Evolutionary conservation across 805 yeast species (phyloP).

Genomic region (Wickerhamiella slavikovae): DNA sequence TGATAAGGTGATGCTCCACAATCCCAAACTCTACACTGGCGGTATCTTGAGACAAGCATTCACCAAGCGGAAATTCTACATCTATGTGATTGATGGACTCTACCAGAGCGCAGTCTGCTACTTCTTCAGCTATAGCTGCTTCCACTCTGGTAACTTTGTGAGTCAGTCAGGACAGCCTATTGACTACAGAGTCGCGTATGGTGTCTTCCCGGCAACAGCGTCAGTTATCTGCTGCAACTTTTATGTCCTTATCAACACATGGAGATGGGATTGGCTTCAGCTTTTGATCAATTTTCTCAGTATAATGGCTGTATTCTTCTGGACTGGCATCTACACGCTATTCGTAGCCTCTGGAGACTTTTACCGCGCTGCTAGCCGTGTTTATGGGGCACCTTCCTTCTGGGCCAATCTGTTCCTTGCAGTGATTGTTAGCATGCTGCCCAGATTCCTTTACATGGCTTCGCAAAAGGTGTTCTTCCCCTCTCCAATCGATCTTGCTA

Average conservation of each 20-base stretch:
- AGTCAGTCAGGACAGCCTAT: slow-evolving; percentile 28
- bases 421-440: slow-evolving; percentile 32
- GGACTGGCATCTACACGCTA: slow-evolving; percentile 69
- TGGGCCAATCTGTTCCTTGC: slow-evolving; percentile 49
- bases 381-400: slow-evolving; percentile 37
- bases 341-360: slow-evolving; percentile 32
- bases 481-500: slow-evolving; percentile 44
- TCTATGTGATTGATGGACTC: slow-evolving; percentile 53
- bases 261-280: slow-evolving; percentile 62
- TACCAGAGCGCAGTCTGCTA: slow-evolving; percentile 52
- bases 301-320: slow-evolving; percentile 36
- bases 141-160: slow-evolving; percentile 25
- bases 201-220: slow-evolving; percentile 37
- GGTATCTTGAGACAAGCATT: slow-evolving; percentile 52
- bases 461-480: slow-evolving; percentile 35
- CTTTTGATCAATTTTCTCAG: slow-evolving; percentile 32
- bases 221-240: slow-evolving; percentile 45
- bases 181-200: slow-evolving; percentile 55
- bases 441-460: slow-evolving; percentile 35
- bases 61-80: slow-evolving; percentile 36
- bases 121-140: slow-evolving; percentile 48
- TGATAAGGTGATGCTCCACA: slow-evolving; percentile 41
- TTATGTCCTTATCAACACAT: slow-evolving; percentile 46
- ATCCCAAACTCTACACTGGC: slow-evolving; percentile 48
- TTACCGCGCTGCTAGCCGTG: slow-evolving; percentile 41